Evolutionary conservation across 2,329 filamentous ascomycete species (phyloP).

Genomic region (Coniochaeta sp.): DNA sequence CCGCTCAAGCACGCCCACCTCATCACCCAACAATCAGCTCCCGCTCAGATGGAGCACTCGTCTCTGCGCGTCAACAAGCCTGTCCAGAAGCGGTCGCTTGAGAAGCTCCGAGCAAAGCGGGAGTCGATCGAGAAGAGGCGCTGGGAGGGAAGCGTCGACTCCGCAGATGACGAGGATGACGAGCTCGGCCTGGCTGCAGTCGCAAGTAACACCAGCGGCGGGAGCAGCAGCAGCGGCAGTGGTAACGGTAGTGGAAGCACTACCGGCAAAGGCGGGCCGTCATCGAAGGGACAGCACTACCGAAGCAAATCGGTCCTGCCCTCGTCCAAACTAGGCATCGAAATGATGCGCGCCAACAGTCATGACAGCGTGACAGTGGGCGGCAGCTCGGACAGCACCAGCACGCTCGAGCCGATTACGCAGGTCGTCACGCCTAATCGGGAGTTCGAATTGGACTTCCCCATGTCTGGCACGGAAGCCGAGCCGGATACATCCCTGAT

Average conservation of each 20-base stretch:
- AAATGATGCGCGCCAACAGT: slow-evolving; percentile 97
- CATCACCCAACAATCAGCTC: slow-evolving; percentile 57
- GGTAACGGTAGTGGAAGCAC: slow-evolving; percentile 24
- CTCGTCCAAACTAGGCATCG: slow-evolving; percentile 84
- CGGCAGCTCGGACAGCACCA: slow-evolving; percentile 37
- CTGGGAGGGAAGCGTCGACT: slow-evolving; percentile 69
- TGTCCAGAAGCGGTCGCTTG: slow-evolving; percentile 56
- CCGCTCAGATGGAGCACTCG: slow-evolving; percentile 49
- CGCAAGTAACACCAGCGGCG: slow-evolving; percentile 28
- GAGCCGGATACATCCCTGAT: slow-evolving; percentile 6
- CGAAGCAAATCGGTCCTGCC: slow-evolving; percentile 54
- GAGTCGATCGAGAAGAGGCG: slow-evolving; percentile 68
- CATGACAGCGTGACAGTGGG: slow-evolving; percentile 64
- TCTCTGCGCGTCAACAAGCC: slow-evolving; percentile 35
- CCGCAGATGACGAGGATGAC: slow-evolving; percentile 91
- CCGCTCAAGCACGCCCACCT: slow-evolving; percentile 35
- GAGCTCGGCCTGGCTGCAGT: slow-evolving; percentile 56
- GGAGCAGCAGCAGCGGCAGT: slow-evolving; percentile 10
- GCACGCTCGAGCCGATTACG: slow-evolving; percentile 36
- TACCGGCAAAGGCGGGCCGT: slow-evolving; percentile 10
- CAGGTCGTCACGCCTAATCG: slow-evolving; percentile 44
- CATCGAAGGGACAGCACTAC: slow-evolving; percentile 31
- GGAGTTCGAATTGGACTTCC: slow-evolving; percentile 26
- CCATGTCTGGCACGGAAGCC: slow-evolving; percentile 4
- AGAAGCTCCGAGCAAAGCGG: slow-evolving; percentile 67